phyloP scores from a whole-genome alignment of 1,139 yeast genomes.

The Taphrina wiesneri region DNA sequence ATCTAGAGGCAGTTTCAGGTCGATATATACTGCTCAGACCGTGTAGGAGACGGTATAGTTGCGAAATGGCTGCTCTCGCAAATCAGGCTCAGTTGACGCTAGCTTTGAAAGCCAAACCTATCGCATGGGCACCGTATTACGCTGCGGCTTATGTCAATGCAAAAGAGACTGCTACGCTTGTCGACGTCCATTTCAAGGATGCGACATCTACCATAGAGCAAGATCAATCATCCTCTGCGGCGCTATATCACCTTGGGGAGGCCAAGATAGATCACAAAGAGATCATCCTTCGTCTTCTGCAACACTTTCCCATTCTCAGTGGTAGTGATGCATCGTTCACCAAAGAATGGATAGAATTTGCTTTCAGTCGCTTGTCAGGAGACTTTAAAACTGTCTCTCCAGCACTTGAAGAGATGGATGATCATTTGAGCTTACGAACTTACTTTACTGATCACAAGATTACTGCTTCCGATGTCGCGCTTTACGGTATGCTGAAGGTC shows the following conservation, averaged over 20 bases:
- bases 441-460: constrained; percentile 67
- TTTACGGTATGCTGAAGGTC: constrained; percentile 93
- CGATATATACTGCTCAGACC: too few relatives aligned
- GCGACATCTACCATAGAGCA: constrained; percentile 19
- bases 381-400: constrained; percentile 83
- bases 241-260: neutral
- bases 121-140: constrained; percentile 26
- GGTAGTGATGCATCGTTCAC: constrained; percentile 40
- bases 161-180: neutral
- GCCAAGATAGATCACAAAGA: constrained; percentile 4
- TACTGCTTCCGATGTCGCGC: constrained; percentile 77
- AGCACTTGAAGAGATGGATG: constrained; percentile 76
- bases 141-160: constrained; percentile 18
- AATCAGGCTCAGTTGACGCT: constrained; percentile 23
- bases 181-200: constrained; percentile 14
- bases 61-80: constrained; percentile 5
- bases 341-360: constrained; percentile 67
- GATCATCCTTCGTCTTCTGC: neutral
- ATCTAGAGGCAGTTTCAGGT: neutral
- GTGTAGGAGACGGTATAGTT: neutral
- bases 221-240: constrained; percentile 12
- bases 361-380: constrained; percentile 70
- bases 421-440: constrained; percentile 81
- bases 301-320: neutral
- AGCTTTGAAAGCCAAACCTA: constrained; percentile 25